phyloP scores from a whole-genome alignment of 306 rosid species.

The Lablab purpureus region DNA sequence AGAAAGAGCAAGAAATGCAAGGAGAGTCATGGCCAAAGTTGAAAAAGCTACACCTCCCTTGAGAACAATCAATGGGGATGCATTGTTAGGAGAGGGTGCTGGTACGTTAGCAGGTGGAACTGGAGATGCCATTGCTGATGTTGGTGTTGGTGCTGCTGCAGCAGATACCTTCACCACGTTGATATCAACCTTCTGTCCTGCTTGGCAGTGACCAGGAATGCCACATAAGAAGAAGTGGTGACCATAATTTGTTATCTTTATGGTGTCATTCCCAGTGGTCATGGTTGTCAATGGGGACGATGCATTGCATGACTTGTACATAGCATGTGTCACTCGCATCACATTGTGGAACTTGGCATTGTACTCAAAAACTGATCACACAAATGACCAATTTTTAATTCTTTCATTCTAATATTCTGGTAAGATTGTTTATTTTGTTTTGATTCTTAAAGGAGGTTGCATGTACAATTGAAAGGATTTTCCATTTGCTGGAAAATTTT shows the following conservation, averaged over 20 bases:
- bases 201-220: conserved; percentile 77
- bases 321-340: conserved; percentile 69
- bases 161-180: conserved; percentile 50
- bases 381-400: background rate
- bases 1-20: conserved; percentile 43
- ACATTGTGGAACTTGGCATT: conserved; percentile 71
- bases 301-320: conserved; percentile 72
- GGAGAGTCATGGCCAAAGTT: conserved; percentile 35
- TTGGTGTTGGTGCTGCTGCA: conserved; percentile 32
- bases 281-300: conserved; percentile 57
- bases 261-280: conserved; percentile 68
- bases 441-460: background rate
- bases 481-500: background rate
- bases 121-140: conserved; percentile 48
- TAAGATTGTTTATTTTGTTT: background rate
- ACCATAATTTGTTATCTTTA: conserved; percentile 57
- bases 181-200: conserved; percentile 72
- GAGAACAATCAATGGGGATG: conserved; percentile 36
- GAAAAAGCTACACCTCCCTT: conserved; percentile 38
- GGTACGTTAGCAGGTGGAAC: conserved; percentile 41
- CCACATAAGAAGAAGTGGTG: conserved; percentile 83
- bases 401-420: background rate
- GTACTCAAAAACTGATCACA: conserved; percentile 65
- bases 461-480: conserved; percentile 6
- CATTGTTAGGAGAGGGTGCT: conserved; percentile 50